Conservation (phyloP, 768 basidiomycete genomes). For the Dacryopinax spathularia region DNA sequence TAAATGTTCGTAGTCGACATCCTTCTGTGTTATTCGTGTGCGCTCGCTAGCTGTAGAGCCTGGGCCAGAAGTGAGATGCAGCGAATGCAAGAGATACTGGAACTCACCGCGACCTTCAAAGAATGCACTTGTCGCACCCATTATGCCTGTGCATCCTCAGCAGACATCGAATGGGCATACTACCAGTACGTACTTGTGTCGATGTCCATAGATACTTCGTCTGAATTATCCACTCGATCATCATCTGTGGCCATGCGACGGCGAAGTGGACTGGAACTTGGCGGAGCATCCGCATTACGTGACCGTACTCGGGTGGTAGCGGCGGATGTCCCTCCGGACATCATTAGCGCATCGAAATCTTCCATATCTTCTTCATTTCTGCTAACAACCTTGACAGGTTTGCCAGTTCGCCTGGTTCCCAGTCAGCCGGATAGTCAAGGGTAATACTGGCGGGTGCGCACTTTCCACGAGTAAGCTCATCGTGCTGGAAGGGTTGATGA, state of each 20-base stretch:
- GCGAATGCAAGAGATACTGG: background rate
- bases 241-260: background rate
- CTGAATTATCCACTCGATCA: background rate
- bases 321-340: background rate
- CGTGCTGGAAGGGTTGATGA: background rate
- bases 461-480: constrained; percentile 2
- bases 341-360: background rate
- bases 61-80: background rate
- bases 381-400: background rate
- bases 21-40: background rate
- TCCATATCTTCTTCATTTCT: background rate
- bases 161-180: background rate
- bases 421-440: background rate
- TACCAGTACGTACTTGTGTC: background rate
- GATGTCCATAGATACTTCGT: background rate
- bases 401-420: background rate
- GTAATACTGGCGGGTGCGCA: background rate
- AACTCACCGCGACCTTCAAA: background rate
- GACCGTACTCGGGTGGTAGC: background rate
- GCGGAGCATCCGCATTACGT: background rate
- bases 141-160: background rate
- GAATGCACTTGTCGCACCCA: background rate
- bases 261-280: background rate
- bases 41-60: background rate
- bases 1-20: background rate